A percentile compares a stretch with the other conserved stretches of the same genome.
Evolutionary conservation across 2,329 filamentous ascomycete species (phyloP).

Genomic region (Neocatenulostroma microsporum): DNA sequence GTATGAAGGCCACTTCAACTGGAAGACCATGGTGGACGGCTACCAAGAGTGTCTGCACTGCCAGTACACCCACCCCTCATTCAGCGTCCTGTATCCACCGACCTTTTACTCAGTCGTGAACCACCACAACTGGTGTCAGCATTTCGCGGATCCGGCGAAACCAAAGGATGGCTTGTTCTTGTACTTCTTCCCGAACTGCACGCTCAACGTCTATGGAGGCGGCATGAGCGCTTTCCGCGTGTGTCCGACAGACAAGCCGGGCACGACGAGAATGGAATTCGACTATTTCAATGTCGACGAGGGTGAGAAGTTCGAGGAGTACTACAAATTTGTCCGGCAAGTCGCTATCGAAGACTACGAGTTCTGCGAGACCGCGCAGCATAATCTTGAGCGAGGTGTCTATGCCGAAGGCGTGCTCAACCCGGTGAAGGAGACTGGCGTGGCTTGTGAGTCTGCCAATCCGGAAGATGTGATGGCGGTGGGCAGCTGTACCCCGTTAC

Average conservation of each 20-base stretch:
- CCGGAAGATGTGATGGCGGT: not conserved
- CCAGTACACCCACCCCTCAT: constrained; percentile 49
- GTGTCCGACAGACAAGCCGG: constrained; percentile 44
- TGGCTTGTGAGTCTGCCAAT: constrained; percentile 25
- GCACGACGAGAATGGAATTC: constrained; percentile 50
- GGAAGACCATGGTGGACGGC: constrained; percentile 54
- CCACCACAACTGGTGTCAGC: constrained; percentile 49
- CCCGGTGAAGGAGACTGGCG: constrained; percentile 49
- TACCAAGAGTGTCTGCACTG: constrained; percentile 48
- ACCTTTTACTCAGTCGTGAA: constrained; percentile 50
- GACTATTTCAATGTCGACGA: constrained; percentile 49
- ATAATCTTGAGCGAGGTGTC: constrained; percentile 46
- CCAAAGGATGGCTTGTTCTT: constrained; percentile 42
- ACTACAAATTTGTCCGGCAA: constrained; percentile 6
- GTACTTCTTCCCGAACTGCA: constrained; percentile 52
- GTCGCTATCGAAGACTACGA: constrained; percentile 41
- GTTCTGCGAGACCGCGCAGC: constrained; percentile 51
- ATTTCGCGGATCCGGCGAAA: constrained; percentile 48
- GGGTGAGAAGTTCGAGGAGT: constrained; percentile 45
- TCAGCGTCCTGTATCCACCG: constrained; percentile 48
- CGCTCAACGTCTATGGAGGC: constrained; percentile 50
- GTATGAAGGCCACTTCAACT: constrained; percentile 52
- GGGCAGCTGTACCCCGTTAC: too few relatives aligned
- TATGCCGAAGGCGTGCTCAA: constrained; percentile 51
- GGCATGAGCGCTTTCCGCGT: constrained; percentile 52